A percentile compares a stretch with the other conserved stretches of the same genome.
phyloP scores from a whole-genome alignment of 805 yeast genomes.

The Nakazawaea ishiwadae region DNA sequence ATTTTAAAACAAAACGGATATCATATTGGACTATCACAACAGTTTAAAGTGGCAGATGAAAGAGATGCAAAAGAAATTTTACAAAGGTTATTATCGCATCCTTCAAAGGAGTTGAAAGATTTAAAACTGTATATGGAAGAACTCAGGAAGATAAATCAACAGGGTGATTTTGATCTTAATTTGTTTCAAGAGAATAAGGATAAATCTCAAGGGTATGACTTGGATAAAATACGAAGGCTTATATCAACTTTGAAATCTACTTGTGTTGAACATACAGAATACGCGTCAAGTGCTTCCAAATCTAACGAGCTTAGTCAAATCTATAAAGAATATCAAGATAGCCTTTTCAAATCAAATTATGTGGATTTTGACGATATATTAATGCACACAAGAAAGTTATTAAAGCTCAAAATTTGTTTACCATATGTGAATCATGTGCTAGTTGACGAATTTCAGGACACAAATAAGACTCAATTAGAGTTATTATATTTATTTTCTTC shows the following conservation, averaged over 20 bases:
- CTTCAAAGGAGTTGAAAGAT: constrained; percentile 16
- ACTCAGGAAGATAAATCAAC: constrained; percentile 18
- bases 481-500: constrained; percentile 46
- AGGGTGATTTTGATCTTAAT: constrained; percentile 13
- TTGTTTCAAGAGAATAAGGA: constrained; percentile 7
- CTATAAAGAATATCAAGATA: constrained; percentile 49
- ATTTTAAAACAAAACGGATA: constrained; percentile 54
- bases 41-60: constrained; percentile 58
- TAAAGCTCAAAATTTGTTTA: constrained; percentile 42
- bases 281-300: neutral
- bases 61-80: constrained; percentile 50
- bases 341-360: constrained; percentile 35
- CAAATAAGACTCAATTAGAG: constrained; percentile 71
- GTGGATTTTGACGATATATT: constrained; percentile 86
- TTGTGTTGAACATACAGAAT: constrained; percentile 40
- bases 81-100: constrained; percentile 32
- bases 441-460: constrained; percentile 95
- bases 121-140: constrained; percentile 14
- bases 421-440: constrained; percentile 61
- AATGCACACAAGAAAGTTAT: constrained; percentile 45
- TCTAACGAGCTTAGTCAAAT: constrained; percentile 22
- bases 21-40: constrained; percentile 34
- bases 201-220: constrained; percentile 31
- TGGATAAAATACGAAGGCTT: constrained; percentile 33
- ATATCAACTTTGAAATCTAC: constrained; percentile 56